phyloP scores from a whole-genome alignment of 768 basidiomycete genomes.

The Amanita molliuscula region DNA sequence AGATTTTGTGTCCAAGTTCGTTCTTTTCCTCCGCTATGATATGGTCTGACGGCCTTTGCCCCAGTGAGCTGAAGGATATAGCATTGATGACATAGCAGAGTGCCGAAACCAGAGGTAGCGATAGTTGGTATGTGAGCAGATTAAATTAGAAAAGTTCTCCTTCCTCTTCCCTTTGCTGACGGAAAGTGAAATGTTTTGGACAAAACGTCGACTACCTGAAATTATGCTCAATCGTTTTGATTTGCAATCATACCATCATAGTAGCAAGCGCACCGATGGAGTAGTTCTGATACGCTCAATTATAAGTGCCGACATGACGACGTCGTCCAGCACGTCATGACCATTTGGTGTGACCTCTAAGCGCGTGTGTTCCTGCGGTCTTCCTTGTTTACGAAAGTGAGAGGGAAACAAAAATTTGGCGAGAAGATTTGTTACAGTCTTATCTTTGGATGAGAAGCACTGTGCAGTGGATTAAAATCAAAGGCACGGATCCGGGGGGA shows the following conservation, averaged over 20 bases:
- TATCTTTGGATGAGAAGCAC: slow-evolving; percentile 32
- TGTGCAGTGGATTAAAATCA: slow-evolving; percentile 8
- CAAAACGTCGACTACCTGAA: slow-evolving; percentile 4
- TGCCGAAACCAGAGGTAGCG: background rate
- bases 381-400: slow-evolving; percentile 23
- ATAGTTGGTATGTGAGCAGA: background rate
- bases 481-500: background rate
- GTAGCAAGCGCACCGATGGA: slow-evolving; percentile 15
- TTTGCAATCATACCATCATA: slow-evolving; percentile 7
- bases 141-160: slow-evolving; percentile 3
- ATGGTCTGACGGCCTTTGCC: background rate
- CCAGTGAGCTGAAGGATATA: slow-evolving; percentile 74
- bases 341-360: slow-evolving; percentile 29
- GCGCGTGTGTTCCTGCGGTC: slow-evolving; percentile 21
- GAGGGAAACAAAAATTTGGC: slow-evolving; percentile 29
- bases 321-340: slow-evolving; percentile 30
- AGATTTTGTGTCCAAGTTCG: slow-evolving; percentile 77
- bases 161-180: background rate
- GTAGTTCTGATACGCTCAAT: slow-evolving; percentile 30
- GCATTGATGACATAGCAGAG: slow-evolving; percentile 56
- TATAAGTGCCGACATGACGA: slow-evolving; percentile 29
- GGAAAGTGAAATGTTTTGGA: slow-evolving; percentile 6
- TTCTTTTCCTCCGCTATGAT: slow-evolving; percentile 3
- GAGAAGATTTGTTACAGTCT: slow-evolving; percentile 19
- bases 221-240: background rate